Conservation (phyloP, 2,329 filamentous ascomycete species). For the Elsinoe australis region DNA sequence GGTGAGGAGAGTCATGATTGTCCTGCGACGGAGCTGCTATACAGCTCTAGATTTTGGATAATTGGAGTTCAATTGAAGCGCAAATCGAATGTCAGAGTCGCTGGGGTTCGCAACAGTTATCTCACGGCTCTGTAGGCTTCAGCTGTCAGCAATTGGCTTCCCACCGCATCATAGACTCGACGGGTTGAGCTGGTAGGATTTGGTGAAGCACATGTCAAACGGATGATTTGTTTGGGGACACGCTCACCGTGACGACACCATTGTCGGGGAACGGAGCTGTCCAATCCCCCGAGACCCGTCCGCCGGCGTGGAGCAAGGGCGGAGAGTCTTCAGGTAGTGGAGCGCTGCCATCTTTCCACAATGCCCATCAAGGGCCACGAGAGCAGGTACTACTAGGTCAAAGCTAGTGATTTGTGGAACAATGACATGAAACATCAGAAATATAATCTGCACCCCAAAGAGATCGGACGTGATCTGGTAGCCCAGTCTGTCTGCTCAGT, state of each 20-base stretch:
- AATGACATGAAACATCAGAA: too few species aligned
- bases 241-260: conserved; percentile 13
- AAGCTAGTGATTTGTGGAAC: too few species aligned
- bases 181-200: conserved; percentile 2
- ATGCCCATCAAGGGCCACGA: too few species aligned
- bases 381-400: too few species aligned
- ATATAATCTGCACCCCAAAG: too few species aligned
- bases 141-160: conserved; percentile 10
- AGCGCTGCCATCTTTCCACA: too few species aligned
- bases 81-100: too few species aligned
- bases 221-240: not conserved
- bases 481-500: too few species aligned
- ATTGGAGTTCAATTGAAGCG: not conserved
- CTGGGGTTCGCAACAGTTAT: conserved; percentile 1
- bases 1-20: conserved; percentile 33
- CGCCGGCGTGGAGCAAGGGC: too few species aligned
- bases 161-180: conserved; percentile 4
- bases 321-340: too few species aligned
- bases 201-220: conserved; percentile 11
- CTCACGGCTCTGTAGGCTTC: not conserved
- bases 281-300: not conserved
- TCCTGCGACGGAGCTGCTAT: conserved; percentile 4
- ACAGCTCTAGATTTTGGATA: not conserved
- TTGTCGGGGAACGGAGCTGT: conserved; percentile 1
- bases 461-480: too few species aligned